These are phyloP conservation scores for Elongisporangium anandrum DNA, from an alignment of 352 stramenopile genomes.

Conservation along the genomic window DNA sequence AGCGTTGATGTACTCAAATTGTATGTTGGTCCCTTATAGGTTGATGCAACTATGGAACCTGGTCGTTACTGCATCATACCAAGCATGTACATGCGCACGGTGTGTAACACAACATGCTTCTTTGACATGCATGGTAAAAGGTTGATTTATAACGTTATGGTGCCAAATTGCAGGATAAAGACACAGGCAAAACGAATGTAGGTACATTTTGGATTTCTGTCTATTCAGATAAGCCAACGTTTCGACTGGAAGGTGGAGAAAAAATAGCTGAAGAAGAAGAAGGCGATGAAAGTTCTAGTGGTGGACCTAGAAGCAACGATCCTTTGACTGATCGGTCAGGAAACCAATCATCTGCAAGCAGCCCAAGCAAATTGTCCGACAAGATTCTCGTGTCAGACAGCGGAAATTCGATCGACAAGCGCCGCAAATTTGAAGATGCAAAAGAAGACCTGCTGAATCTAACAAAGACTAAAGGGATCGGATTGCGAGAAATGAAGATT, in stretches of 20 bases:
- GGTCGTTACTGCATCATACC: slow-evolving; percentile 79
- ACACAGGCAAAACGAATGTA: slow-evolving; percentile 67
- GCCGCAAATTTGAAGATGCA: slow-evolving; percentile 60
- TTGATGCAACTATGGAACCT: slow-evolving; percentile 64
- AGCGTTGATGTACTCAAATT: not conserved
- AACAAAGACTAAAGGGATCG: slow-evolving; percentile 61
- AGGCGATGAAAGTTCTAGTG: slow-evolving; percentile 32
- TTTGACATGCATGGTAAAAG: not conserved
- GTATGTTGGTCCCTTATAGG: slow-evolving; percentile 18
- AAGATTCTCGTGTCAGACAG: slow-evolving; percentile 24
- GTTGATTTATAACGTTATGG: not conserved
- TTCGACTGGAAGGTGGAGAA: slow-evolving; percentile 67
- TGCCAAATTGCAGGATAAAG: slow-evolving; percentile 49
- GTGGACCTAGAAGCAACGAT: not conserved
- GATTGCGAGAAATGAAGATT: slow-evolving; percentile 53
- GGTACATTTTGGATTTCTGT: slow-evolving; percentile 82
- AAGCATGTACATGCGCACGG: slow-evolving; percentile 86
- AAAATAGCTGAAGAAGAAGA: slow-evolving; percentile 80
- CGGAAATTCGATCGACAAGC: slow-evolving; percentile 31
- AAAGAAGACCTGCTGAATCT: slow-evolving; percentile 68
- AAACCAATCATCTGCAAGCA: slow-evolving; percentile 14
- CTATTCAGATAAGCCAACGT: slow-evolving; percentile 65
- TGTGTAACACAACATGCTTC: slow-evolving; percentile 14
- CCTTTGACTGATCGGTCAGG: not conserved
- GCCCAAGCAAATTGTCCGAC: slow-evolving; percentile 26